These are phyloP conservation scores for Globisporangium paddicum DNA, from an alignment of 352 stramenopile genomes.

Conservation along the genomic window DNA sequence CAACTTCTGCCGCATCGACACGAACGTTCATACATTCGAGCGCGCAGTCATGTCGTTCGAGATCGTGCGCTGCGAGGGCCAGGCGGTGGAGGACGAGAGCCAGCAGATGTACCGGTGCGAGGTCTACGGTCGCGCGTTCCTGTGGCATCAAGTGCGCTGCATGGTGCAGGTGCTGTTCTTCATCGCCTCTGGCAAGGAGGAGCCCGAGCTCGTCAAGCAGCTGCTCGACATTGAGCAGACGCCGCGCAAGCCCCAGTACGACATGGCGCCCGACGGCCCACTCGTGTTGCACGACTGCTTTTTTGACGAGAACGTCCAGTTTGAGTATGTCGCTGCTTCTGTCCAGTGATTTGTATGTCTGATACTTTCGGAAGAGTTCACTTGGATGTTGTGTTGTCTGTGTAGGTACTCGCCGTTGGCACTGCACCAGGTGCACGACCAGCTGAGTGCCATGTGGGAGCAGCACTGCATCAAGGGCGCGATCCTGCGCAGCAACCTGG, in stretches of 20 bases:
- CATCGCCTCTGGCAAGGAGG: slow-evolving; percentile 90
- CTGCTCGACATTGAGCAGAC: slow-evolving; percentile 92
- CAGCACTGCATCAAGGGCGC: slow-evolving; percentile 59
- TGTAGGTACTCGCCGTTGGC: slow-evolving; percentile 62
- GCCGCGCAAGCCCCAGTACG: slow-evolving; percentile 90
- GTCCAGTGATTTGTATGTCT: slow-evolving; percentile 9
- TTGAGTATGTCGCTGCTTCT: slow-evolving; percentile 38
- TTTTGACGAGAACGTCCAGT: slow-evolving; percentile 85
- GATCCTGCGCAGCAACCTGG: slow-evolving; percentile 68
- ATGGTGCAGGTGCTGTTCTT: slow-evolving; percentile 97
- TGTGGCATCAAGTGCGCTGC: slow-evolving; percentile 99
- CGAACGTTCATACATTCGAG: slow-evolving; percentile 96
- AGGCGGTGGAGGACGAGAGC: slow-evolving; percentile 25
- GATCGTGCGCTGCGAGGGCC: slow-evolving; percentile 68
- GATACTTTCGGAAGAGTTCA: neutral
- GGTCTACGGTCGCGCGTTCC: slow-evolving; percentile 92
- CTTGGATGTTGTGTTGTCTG: slow-evolving; percentile 26
- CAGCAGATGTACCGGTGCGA: slow-evolving; percentile 76
- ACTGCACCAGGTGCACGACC: slow-evolving; percentile 68
- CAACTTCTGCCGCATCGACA: slow-evolving; percentile 99
- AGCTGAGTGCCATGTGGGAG: slow-evolving; percentile 87
- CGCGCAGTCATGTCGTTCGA: slow-evolving; percentile 75
- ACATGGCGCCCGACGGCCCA: slow-evolving; percentile 92
- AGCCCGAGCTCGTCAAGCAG: slow-evolving; percentile 81
- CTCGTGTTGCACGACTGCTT: slow-evolving; percentile 97